Conservation (phyloP, 2,329 filamentous ascomycete genomes). For the Penicillium sp. region DNA sequence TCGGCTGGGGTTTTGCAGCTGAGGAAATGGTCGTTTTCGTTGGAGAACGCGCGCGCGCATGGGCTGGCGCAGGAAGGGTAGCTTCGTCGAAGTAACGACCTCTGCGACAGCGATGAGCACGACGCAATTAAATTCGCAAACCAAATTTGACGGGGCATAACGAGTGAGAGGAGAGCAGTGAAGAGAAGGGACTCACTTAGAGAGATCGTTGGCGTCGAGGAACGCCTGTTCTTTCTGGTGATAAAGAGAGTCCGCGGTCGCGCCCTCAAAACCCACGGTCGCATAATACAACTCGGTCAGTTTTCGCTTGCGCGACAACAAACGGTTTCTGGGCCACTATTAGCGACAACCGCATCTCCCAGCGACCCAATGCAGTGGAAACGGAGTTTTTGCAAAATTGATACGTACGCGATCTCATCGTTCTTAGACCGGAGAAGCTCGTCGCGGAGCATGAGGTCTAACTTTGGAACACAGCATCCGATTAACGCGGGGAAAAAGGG, state of each 20-base stretch:
- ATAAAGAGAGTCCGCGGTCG: conserved; percentile 52
- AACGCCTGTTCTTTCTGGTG: conserved; percentile 53
- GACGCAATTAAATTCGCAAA: conserved; percentile 3
- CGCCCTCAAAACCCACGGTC: conserved; percentile 57
- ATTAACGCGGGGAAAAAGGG: conserved; percentile 48
- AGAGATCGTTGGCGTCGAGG: conserved; percentile 57
- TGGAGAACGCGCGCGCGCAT: conserved; percentile 24
- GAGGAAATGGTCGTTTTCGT: conserved; percentile 23
- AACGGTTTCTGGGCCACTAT: conserved; percentile 50
- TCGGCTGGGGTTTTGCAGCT: conserved; percentile 33
- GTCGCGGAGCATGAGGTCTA: conserved; percentile 51
- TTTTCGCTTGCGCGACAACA: conserved; percentile 85
- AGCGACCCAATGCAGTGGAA: conserved; percentile 2
- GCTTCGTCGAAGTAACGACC: conserved; percentile 57
- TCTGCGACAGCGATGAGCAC: conserved; percentile 40
- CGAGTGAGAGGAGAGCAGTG: conserved; percentile 4
- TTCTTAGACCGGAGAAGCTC: conserved; percentile 51
- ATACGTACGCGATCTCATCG: conserved; percentile 52
- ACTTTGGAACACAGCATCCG: conserved; percentile 49
- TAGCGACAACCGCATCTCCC: conserved; percentile 33
- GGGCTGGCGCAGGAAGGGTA: conserved; percentile 48
- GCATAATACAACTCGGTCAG: conserved; percentile 83
- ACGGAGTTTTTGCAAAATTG: conserved; percentile 31
- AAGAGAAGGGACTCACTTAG: conserved; percentile 49
- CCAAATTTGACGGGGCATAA: neutral